Evolutionary conservation across 192 early-diverging fungal species (phyloP).

Genomic region (Phlyctochytrium planicorne): DNA sequence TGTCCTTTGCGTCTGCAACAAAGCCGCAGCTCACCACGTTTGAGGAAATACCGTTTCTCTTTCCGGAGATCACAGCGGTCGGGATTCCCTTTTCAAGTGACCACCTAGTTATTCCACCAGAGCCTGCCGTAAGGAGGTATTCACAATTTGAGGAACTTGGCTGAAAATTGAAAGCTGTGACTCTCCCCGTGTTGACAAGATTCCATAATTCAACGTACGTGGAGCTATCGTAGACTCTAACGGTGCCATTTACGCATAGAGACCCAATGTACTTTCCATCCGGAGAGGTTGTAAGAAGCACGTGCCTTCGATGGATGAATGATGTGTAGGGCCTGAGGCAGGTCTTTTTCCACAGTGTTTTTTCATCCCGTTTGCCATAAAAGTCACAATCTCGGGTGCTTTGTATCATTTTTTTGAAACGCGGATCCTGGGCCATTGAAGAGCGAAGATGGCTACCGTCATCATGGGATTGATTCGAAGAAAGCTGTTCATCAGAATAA

Average conservation of each 20-base stretch:
- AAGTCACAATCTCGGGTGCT: neutral
- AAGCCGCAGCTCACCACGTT: constrained; percentile 12
- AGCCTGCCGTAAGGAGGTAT: neutral
- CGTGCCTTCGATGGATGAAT: constrained; percentile 15
- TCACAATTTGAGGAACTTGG: constrained; percentile 3
- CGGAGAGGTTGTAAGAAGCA: constrained; percentile 7
- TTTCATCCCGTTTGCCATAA: neutral
- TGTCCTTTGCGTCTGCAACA: neutral
- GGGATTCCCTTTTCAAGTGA: constrained; percentile 5
- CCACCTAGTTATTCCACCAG: constrained; percentile 5
- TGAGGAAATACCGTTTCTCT: constrained; percentile 7
- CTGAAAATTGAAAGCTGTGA: constrained; percentile 22
- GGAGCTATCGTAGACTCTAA: constrained; percentile 8
- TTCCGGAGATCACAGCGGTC: constrained; percentile 8
- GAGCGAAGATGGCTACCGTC: no score
- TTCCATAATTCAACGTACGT: constrained; percentile 9
- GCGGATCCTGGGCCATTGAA: no score
- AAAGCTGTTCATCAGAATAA: neutral
- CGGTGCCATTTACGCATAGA: constrained; percentile 14
- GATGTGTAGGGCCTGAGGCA: neutral
- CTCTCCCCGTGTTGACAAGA: neutral
- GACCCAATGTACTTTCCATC: constrained; percentile 17
- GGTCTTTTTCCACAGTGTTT: neutral
- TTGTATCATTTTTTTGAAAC: no score
- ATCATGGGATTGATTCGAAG: no score